Evolutionary conservation across 345 rosid genomes (phyloP).

Genomic region (Populus pruinosa): DNA sequence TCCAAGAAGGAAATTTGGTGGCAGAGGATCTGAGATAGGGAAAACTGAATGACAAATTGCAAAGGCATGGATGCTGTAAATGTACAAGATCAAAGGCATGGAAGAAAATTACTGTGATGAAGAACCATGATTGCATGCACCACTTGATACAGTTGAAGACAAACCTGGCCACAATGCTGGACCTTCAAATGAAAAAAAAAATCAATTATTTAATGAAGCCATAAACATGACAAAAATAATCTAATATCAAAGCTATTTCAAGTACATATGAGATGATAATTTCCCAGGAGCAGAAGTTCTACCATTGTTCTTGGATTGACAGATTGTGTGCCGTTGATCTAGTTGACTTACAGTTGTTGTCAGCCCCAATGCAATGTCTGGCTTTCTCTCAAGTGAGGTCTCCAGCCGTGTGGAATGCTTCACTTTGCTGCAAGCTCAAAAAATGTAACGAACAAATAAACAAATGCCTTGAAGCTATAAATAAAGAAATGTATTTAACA

Average conservation of each 20-base stretch:
- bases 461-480: neutral
- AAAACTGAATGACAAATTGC: constrained; percentile 5
- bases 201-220: neutral
- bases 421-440: constrained; percentile 25
- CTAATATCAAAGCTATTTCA: neutral
- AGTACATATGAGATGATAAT: neutral
- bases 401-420: constrained; percentile 27
- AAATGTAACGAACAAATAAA: neutral
- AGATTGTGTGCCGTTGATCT: constrained; percentile 20
- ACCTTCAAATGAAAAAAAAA: constrained; percentile 26
- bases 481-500: neutral
- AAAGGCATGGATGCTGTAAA: neutral
- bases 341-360: constrained; percentile 27
- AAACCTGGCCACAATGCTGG: constrained; percentile 58
- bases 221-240: neutral
- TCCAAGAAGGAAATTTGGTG: constrained; percentile 53
- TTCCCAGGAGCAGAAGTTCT: constrained; percentile 8
- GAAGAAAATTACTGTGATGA: constrained; percentile 40
- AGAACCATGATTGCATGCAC: constrained; percentile 25
- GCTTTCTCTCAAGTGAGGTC: constrained; percentile 23
- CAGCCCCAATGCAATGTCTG: constrained; percentile 26
- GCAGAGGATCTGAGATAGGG: constrained; percentile 38
- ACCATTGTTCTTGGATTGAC: constrained; percentile 45
- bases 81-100: neutral
- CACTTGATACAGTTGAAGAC: constrained; percentile 32